phyloP scores from a whole-genome alignment of 2,329 filamentous ascomycete species.

The Cytospora piceicola region DNA sequence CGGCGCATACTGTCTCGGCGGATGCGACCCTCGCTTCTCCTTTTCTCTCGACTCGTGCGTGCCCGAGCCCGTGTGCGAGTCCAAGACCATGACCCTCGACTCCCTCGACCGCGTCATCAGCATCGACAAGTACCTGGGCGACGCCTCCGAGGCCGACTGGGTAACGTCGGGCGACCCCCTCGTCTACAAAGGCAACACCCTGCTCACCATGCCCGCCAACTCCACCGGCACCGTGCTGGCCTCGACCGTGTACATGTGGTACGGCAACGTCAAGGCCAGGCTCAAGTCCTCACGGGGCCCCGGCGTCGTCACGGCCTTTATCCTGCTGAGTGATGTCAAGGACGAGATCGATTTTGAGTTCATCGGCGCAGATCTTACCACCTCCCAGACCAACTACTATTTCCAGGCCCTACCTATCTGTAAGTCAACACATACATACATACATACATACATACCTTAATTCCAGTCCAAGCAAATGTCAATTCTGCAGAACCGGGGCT shows the following conservation, averaged over 20 bases:
- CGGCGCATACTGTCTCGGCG: constrained; percentile 93
- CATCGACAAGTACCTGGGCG: constrained; percentile 84
- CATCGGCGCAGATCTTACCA: constrained; percentile 76
- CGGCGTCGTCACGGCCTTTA: constrained; percentile 97
- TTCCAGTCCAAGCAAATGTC: no score
- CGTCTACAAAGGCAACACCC: constrained; percentile 67
- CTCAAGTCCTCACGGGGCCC: constrained; percentile 82
- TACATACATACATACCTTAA: no score
- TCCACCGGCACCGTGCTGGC: constrained; percentile 88
- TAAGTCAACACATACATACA: constrained; percentile 50
- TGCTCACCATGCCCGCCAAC: constrained; percentile 87
- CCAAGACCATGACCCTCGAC: constrained; percentile 73
- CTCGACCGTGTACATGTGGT: constrained; percentile 90
- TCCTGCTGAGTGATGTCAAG: constrained; percentile 92
- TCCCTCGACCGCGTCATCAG: constrained; percentile 70
- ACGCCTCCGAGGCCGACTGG: constrained; percentile 81
- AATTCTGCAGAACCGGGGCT: background rate
- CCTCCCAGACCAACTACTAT: constrained; percentile 94
- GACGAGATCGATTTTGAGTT: constrained; percentile 99
- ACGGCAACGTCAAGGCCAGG: constrained; percentile 85
- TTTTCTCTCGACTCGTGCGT: constrained; percentile 83
- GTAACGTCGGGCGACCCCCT: constrained; percentile 80
- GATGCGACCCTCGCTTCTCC: constrained; percentile 88
- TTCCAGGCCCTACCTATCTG: constrained; percentile 92
- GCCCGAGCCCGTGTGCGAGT: constrained; percentile 80